phyloP scores from a whole-genome alignment of 768 basidiomycete species.

The Flagelloscypha sp. region DNA sequence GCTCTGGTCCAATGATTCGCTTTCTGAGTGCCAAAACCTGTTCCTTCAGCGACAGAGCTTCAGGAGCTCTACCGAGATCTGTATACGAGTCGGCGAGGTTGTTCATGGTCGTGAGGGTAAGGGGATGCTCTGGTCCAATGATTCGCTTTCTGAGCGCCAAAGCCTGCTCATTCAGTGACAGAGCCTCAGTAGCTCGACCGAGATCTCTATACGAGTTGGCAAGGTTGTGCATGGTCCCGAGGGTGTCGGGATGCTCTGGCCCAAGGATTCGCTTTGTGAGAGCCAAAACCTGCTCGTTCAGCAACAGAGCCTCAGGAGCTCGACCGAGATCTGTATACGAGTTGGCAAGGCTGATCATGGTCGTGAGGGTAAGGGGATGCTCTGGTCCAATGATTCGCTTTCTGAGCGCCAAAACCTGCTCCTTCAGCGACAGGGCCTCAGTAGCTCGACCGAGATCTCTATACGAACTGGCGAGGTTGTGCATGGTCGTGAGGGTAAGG shows the following conservation, averaged over 20 bases:
- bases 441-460: constrained; percentile 1
- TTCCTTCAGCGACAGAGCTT: constrained; percentile 2
- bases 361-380: constrained; percentile 5
- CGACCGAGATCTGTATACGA: constrained; percentile 5
- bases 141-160: neutral
- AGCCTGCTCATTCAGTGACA: neutral
- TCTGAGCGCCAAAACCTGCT: neutral
- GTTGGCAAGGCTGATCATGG: constrained; percentile 6
- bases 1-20: constrained; percentile 1
- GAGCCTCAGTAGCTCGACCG: constrained; percentile 2
- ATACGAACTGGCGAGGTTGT: constrained; percentile 7
- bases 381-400: constrained; percentile 1
- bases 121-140: constrained; percentile 6
- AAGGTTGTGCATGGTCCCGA: constrained; percentile 5
- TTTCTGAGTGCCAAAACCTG: neutral
- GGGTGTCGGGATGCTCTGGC: constrained; percentile 7
- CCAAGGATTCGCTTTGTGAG: constrained; percentile 1
- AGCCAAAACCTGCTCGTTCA: constrained; percentile 1
- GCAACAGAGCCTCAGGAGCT: constrained; percentile 1
- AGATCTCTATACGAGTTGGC: constrained; percentile 6
- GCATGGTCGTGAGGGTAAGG: constrained; percentile 5
- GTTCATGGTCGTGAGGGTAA: constrained; percentile 4
- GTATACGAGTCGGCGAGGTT: constrained; percentile 8
- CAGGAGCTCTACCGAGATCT: constrained; percentile 1
- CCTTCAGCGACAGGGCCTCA: constrained; percentile 3